Base-by-base conservation (phyloP, 305 asterid genomes). In the Petunia hybrid region DNA sequence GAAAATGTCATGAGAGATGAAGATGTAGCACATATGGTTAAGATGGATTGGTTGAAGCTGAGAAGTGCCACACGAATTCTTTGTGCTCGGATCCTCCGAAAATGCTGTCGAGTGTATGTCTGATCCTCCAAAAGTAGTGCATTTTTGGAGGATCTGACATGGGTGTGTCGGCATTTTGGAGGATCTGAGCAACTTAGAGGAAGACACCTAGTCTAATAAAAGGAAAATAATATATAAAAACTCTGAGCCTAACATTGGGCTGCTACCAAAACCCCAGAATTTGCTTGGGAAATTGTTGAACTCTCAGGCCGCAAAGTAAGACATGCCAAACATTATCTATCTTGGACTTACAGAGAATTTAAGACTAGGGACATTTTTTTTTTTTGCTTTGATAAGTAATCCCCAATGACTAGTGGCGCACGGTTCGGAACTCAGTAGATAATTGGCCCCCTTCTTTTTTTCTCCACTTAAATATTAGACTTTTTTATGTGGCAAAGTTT, bases 1-100 rank as follows among this genome's bases (percentile, higher is more conserved):
- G 42, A 71, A 60, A 31, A 31, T 36, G 77, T 16, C 31, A 71
- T 71, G 59, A 71, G 46, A 71, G 61, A 48, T 46, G 74, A 66
- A 66, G 51, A 40, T 67, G 53, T 41, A 12, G 38, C 10, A 67
- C 74, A 67, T 6, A 67, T 6, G 40, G 74, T 41, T 67, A 41
- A 66, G 41, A 41, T 7, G 3, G 74, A 22, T 40, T 67, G 14
- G 48, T 6, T 66, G 74, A 66, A 66, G 74, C 6, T 41, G 43
- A 45, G 22, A 31, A 46, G 77, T 71, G 35, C 39, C 42, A 5
- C 36, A 71, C 12, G 61, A 13, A 31, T 6, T 65, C 39, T 65
- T 5, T 65, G n/a, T 51, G 31, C 31, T 22, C 31, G 31, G 31
- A 22, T 22, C 31, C 31, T 22, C 31, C 31, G 31, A 22, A 22